Evolutionary conservation across 192 early-diverging fungal genomes (phyloP), one percentile per base, ranked within the genome.

Genomic region (Physocladia obscura): DNA sequence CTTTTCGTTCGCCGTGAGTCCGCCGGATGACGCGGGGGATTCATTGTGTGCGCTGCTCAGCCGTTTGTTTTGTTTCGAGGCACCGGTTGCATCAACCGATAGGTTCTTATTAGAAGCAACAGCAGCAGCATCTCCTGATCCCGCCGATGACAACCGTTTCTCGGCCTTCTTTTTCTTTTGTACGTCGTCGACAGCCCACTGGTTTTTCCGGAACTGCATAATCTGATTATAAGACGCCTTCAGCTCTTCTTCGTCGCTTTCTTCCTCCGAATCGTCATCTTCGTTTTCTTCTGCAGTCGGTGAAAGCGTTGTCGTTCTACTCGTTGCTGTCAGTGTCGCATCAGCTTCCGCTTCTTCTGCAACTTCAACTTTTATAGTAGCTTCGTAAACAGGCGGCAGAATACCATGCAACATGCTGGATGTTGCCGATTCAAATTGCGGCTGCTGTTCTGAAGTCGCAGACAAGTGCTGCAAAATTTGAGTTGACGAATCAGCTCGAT

Each of bases 161-260:
- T 17, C 36, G 17, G 54, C n/a, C 27, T 55, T n/a, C 39, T n/a
- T 22, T 31, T 56, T 54, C 37, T 40, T 21, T 34, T 52, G n/a
- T 13, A 49, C 11, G 26, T 67, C 71, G 21, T 44, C 39, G 15
- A 15, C 22, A 3, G 61, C 22, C 71, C 71, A 73, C 47, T 67
- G 63, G 30, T 37, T 32, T 21, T 62, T 21, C 4, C 71, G 61
- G 71, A 56, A 73, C 24, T 64, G 26, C 52, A 73, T 73, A 30
- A 73, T 73, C 17, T 56, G 61, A 30, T 73, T 52, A 40, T 68
- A 57, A 17, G 65, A 54, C 22, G 65, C 52, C 26, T 57, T 26
- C 15, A 57, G 15, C 19, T 4, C 39, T 4, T 47, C n/a, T 17
- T 22, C 48, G 19, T 72, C 70, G 6, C 57, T 56, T 3, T 62